Base-by-base conservation (phyloP, 75 land plant species). In the Ceratopteris richardii region DNA sequence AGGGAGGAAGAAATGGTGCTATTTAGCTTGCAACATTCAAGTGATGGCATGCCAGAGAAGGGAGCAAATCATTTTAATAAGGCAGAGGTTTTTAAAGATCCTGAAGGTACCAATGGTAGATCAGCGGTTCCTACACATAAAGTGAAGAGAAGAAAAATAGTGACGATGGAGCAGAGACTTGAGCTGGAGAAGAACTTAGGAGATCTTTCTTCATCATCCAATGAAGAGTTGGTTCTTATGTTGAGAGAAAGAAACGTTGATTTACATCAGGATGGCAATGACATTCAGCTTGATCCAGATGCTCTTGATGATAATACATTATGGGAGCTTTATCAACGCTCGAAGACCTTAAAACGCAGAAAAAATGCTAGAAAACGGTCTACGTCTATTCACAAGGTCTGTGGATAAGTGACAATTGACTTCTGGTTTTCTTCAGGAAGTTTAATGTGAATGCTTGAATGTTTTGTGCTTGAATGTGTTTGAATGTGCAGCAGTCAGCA, bases 201-300 rank as follows among this genome's bases (percentile, higher is more conserved):
- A 36, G 13, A 61, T 30, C 29, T 65, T n/a, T 63, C 78, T 1
- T 47, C 16, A 9, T 57, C 65, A 1, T 65, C 55, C 62, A 29
- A 55, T n/a, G 64, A 71, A 1, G 58, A 54, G 0, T 65, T 76
- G 22, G 53, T 65, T 33, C 31, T 26, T 29, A 50, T 76, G 14
- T 41, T 76, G 14, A 74, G 43, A 44, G 63, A 63, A n/a, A 39
- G 60, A 5, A 57, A 70, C 30, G 63, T 67, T 22, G 41, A 65
- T 46, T 27, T 70, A 1, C 40, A 55, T 14, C 74, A 72, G 51
- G 57, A 61, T 30, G 76, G 68, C 19, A 64, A 72, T 26, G 74
- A 64, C 29, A 65, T 77, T 16, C 71, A 77, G 16, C 66, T 73
- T 0, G 77, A 77, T 37, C 69, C 74, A 2, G 78, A 74, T 48